These are phyloP conservation scores for Apiospora pterosperma DNA, from an alignment of 2,329 filamentous ascomycete genomes.

Conservation along the genomic window DNA sequence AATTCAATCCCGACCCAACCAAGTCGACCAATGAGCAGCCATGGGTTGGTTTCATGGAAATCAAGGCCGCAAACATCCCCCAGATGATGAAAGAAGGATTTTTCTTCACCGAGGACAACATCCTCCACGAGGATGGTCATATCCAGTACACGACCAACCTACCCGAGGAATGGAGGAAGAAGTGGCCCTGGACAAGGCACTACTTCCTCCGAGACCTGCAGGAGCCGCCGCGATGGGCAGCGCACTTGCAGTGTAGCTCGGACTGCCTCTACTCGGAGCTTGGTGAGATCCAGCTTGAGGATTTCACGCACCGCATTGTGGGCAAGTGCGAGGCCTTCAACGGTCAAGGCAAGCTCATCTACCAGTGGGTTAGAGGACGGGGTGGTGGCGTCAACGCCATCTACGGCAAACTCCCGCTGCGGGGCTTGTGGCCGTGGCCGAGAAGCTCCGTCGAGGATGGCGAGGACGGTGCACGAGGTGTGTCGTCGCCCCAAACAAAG, in stretches of 20 bases:
- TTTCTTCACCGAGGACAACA: background rate
- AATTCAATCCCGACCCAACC: background rate
- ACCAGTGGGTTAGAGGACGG: background rate
- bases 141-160: background rate
- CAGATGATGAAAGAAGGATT: background rate
- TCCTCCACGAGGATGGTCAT: background rate
- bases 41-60: background rate
- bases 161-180: too few relatives aligned
- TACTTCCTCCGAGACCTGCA: background rate
- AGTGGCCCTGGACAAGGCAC: background rate
- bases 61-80: background rate
- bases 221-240: background rate
- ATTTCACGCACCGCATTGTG: background rate
- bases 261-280: background rate
- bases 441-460: too few relatives aligned
- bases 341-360: background rate
- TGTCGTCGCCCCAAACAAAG: too few relatives aligned
- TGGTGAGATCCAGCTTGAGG: background rate
- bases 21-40: background rate
- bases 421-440: background rate
- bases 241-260: background rate
- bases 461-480: too few relatives aligned
- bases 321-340: fast-evolving
- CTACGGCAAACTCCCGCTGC: background rate
- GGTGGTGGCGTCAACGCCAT: background rate